Base-by-base conservation (phyloP, 78 protist species). In the Dictyostelium capitatum region DNA sequence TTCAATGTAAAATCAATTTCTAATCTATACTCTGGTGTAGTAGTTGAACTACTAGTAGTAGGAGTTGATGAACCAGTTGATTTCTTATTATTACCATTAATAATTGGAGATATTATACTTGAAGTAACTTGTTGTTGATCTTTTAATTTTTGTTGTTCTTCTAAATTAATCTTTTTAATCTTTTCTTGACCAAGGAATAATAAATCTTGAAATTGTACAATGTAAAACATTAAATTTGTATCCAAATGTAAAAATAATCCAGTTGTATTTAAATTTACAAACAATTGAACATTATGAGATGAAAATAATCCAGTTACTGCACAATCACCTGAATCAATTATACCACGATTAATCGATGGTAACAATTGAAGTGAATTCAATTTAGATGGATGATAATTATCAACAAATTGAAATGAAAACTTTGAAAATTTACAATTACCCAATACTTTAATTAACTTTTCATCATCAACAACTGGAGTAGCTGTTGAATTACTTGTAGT, bases 371-470 rank as follows among this genome's bases (percentile, higher is more conserved):
- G 64, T 11, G 75, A 47, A 41, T 78, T 65, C 4, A 87, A 28
- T 32, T 77, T 77, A 0, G 85, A 57, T 25, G 83, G 93, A 64
- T 87, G 93, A n/a, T 87, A 87, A 54, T 77, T 77, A 56, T 87
- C 93, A 14, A 87, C 84, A 32, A 87, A 87, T 65, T 87, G 93
- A 19, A 87, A 62, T 50, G 93, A 87, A n/a, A 87, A 77, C 23
- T 77, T 87, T 4, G 83, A 77, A 67, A 87, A 87, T 56, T 87
- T 87, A 65, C 93, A 87, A 51, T 87, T 82, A 51, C 93, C 93
- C 1, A 77, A n/a, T 1, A 87, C 84, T n/a, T 87, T 87, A 9
- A 87, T 64, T 37, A 47, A 28, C 6, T 54, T 28, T 25, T 37
- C 41, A 59, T 79, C 70, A 28, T 48, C 43, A 6, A 15, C 41